A percentile compares a stretch with the other conserved stretches of the same genome.
Evolutionary conservation across 2,329 filamentous ascomycete genomes (phyloP).

Genomic region (Sclerotiophoma versabilis): DNA sequence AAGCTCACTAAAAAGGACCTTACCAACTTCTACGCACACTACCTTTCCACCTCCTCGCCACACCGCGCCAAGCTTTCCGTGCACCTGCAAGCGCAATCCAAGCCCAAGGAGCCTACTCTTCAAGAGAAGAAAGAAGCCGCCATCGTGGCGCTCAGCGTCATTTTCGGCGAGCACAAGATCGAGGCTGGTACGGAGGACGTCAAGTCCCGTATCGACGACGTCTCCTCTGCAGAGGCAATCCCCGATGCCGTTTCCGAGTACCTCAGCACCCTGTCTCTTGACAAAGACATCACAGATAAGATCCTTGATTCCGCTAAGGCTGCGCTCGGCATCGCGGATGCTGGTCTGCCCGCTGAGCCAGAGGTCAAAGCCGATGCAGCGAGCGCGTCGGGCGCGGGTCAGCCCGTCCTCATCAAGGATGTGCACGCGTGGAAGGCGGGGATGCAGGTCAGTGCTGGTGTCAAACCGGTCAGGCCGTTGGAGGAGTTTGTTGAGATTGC

Average conservation of each 20-base stretch:
- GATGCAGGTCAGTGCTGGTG: slow-evolving; percentile 74
- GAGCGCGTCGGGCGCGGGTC: slow-evolving; percentile 33
- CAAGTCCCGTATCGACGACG: slow-evolving; percentile 52
- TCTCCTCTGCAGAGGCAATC: slow-evolving; percentile 58
- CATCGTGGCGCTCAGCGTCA: slow-evolving; percentile 48
- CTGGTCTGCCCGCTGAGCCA: slow-evolving; percentile 50
- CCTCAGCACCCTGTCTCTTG: slow-evolving; percentile 53
- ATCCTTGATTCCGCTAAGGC: slow-evolving; percentile 60
- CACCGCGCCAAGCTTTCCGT: slow-evolving; percentile 83
- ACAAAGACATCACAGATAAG: slow-evolving; percentile 57
- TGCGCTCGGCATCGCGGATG: slow-evolving; percentile 52
- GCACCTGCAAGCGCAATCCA: slow-evolving; percentile 78
- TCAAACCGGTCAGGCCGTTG: slow-evolving; percentile 75
- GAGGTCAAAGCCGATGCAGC: slow-evolving; percentile 44
- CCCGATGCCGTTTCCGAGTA: slow-evolving; percentile 60
- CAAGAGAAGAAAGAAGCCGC: slow-evolving; percentile 53
- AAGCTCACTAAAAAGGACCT: slow-evolving; percentile 80
- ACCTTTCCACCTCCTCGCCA: slow-evolving; percentile 76
- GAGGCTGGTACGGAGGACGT: slow-evolving; percentile 53
- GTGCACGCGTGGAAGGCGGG: slow-evolving; percentile 81
- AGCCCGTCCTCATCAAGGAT: slow-evolving; percentile 72
- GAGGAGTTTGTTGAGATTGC: slow-evolving; percentile 79
- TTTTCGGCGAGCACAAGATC: slow-evolving; percentile 58
- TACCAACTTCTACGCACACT: slow-evolving; percentile 76
- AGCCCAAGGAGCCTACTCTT: slow-evolving; percentile 46